These are phyloP conservation scores for Hibiscus mutabilis DNA, from an alignment of 345 rosid species.

Conservation along the genomic window DNA sequence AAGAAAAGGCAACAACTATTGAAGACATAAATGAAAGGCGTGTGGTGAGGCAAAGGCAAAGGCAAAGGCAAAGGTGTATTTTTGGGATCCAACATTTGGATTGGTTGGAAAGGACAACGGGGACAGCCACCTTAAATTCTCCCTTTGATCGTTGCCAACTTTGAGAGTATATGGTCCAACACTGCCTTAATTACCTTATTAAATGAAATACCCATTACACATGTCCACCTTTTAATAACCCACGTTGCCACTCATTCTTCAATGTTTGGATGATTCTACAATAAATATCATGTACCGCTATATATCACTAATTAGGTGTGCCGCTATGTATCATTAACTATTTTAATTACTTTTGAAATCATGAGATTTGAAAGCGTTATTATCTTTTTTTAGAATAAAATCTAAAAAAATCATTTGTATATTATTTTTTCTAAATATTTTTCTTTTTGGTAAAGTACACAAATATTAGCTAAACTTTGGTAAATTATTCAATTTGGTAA, in stretches of 20 bases:
- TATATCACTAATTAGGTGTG: too few relatives aligned
- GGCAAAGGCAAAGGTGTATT: constrained; percentile 1
- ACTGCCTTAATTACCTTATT: constrained; percentile 27
- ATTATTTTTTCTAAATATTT: too few relatives aligned
- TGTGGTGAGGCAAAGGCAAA: constrained; percentile 4
- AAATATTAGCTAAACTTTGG: too few relatives aligned
- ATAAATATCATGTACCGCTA: too few relatives aligned
- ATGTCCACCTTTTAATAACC: neutral
- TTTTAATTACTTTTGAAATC: too few relatives aligned
- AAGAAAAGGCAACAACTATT: too few relatives aligned
- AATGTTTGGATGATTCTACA: neutral
- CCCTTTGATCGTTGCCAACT: constrained; percentile 28
- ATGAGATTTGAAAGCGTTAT: too few relatives aligned
- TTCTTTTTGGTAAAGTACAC: too few relatives aligned
- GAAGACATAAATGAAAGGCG: constrained; percentile 14
- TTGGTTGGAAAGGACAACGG: constrained; percentile 24
- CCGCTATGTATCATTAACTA: too few relatives aligned
- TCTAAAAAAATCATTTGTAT: too few relatives aligned
- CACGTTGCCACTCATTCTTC: neutral
- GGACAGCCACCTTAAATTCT: constrained; percentile 41
- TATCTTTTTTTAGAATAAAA: too few relatives aligned
- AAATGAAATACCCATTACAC: constrained; percentile 17
- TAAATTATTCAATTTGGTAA: too few relatives aligned
- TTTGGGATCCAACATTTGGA: constrained; percentile 13
- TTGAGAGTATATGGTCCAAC: constrained; percentile 36